Percentiles rank a stretch among this genome's conserved stretches.
These are phyloP conservation scores for Sisymbrium irio DNA, from an alignment of 345 rosid genomes.

Conservation along the genomic window DNA sequence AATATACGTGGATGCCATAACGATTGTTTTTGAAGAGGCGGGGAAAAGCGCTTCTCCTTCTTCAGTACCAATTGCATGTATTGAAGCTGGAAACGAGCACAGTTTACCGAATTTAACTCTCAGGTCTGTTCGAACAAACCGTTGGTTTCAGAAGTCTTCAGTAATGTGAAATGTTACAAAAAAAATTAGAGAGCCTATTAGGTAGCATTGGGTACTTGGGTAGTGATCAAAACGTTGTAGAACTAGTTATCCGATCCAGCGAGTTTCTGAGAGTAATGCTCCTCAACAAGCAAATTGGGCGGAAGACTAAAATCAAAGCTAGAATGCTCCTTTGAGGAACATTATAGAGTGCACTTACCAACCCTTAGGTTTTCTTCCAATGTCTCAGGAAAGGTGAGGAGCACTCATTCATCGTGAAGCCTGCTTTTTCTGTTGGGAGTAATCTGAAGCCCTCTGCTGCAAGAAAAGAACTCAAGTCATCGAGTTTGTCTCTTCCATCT, in stretches of 20 bases:
- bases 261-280: slow-evolving; percentile 1
- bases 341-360: slow-evolving; percentile 20
- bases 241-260: neutral
- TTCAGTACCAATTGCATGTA: slow-evolving; percentile 89
- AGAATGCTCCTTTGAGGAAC: slow-evolving; percentile 3
- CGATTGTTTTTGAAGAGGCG: slow-evolving; percentile 85
- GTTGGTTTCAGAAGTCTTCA: slow-evolving; percentile 16
- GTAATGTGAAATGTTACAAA: neutral
- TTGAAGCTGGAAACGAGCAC: slow-evolving; percentile 85
- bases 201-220: slow-evolving; percentile 13
- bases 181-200: neutral
- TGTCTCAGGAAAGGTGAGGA: slow-evolving; percentile 90
- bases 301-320: slow-evolving; percentile 12
- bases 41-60: slow-evolving; percentile 64
- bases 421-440: slow-evolving; percentile 59
- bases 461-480: slow-evolving; percentile 42
- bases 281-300: neutral
- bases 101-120: slow-evolving; percentile 85
- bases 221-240: neutral
- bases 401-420: slow-evolving; percentile 92
- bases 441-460: slow-evolving; percentile 50
- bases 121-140: slow-evolving; percentile 39
- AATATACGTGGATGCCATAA: slow-evolving; percentile 80
- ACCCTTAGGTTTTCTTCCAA: slow-evolving; percentile 17
- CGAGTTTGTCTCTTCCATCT: slow-evolving; percentile 48